Percentiles rank a stretch among this genome's conserved stretches.
These are phyloP conservation scores for Pseudocercospora ulei DNA, from an alignment of 2,329 filamentous ascomycete species.

Conservation along the genomic window DNA sequence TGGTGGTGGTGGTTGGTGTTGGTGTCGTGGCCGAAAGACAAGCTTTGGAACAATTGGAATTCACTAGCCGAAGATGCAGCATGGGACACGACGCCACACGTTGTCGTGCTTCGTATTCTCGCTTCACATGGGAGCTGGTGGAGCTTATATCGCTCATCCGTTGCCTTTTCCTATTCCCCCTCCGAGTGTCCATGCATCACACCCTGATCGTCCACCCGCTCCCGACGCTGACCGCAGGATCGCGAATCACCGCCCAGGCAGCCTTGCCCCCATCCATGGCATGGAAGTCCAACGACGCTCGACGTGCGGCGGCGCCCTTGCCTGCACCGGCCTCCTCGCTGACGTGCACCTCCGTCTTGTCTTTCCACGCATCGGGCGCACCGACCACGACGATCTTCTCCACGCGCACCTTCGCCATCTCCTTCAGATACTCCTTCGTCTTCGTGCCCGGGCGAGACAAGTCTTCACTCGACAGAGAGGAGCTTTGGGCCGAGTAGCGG, in stretches of 20 bases:
- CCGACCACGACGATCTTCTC: conserved; percentile 80
- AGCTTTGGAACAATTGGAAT: too few relatives aligned
- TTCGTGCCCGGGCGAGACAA: conserved; percentile 49
- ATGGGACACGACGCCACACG: too few relatives aligned
- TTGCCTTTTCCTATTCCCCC: neutral
- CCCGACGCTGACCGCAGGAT: conserved; percentile 53
- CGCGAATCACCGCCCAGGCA: conserved; percentile 54
- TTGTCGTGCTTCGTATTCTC: too few relatives aligned
- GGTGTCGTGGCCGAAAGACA: too few relatives aligned
- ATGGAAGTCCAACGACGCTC: conserved; percentile 53
- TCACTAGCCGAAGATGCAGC: too few relatives aligned
- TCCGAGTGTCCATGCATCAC: conserved; percentile 10
- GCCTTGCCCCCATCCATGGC: conserved; percentile 47
- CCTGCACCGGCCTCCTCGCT: conserved; percentile 48
- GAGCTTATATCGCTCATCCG: too few relatives aligned
- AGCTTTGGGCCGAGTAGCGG: conserved; percentile 48
- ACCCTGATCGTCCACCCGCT: conserved; percentile 57
- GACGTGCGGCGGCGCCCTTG: conserved; percentile 35
- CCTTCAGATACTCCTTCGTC: conserved; percentile 65
- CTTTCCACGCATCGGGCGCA: conserved; percentile 62
- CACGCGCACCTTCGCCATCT: conserved; percentile 65
- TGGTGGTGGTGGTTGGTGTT: too few relatives aligned
- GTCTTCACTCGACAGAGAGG: conserved; percentile 59
- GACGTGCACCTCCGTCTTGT: conserved; percentile 53
- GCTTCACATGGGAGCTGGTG: too few relatives aligned